phyloP scores from a whole-genome alignment of 2,329 filamentous ascomycete genomes.

The Reticulascus tulasneorum region DNA sequence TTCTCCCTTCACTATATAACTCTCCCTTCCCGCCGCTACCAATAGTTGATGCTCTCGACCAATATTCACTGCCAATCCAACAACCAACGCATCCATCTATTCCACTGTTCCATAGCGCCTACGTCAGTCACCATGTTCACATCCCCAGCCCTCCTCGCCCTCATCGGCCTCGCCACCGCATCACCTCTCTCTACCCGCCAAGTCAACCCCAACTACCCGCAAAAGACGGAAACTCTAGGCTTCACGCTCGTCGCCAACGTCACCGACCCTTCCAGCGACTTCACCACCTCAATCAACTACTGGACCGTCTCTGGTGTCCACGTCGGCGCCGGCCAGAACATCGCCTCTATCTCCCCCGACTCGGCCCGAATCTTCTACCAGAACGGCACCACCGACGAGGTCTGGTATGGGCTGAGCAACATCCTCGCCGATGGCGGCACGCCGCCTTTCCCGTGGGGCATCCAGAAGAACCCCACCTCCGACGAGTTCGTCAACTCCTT shows the following conservation, averaged over 20 bases:
- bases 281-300: conserved; percentile 36
- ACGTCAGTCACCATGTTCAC: no score
- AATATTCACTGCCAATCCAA: no score
- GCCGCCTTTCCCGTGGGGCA: conserved; percentile 32
- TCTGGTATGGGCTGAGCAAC: conserved; percentile 24
- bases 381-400: conserved; percentile 39
- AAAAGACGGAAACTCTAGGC: no score
- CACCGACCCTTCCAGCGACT: conserved; percentile 33
- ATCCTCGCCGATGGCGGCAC: conserved; percentile 37
- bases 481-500: conserved; percentile 25
- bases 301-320: conserved; percentile 37
- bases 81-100: no score
- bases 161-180: no score
- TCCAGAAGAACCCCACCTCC: conserved; percentile 24
- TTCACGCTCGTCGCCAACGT: conserved; percentile 44
- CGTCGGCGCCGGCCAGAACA: conserved; percentile 35
- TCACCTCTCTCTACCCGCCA: no score
- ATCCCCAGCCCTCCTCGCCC: no score
- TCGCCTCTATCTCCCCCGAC: conserved; percentile 29
- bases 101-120: no score
- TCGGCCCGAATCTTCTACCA: conserved; percentile 39
- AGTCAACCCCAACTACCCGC: no score
- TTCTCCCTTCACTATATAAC: no score
- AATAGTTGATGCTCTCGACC: no score
- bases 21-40: no score